A percentile compares a stretch with the other conserved stretches of the same genome.
These are phyloP conservation scores for Pleurostoma richardsiae DNA, from an alignment of 2,329 filamentous ascomycete species.

Conservation along the genomic window DNA sequence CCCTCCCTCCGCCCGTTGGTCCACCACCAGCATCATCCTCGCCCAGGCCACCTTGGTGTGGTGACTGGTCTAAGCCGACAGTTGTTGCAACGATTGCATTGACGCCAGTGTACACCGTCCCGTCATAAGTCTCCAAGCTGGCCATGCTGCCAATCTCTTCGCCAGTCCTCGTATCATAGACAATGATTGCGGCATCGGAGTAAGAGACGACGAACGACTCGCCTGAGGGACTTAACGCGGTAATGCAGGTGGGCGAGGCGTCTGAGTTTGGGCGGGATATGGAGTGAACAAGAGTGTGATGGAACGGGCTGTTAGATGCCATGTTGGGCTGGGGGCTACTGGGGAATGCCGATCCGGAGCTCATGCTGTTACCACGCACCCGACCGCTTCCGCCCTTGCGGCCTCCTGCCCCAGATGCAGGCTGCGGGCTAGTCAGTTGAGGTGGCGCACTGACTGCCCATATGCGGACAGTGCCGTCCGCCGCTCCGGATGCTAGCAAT, in stretches of 20 bases:
- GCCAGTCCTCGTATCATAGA: constrained; percentile 88
- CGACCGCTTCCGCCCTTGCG: constrained; percentile 56
- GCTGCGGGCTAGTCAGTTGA: constrained; percentile 75
- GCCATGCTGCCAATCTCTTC: constrained; percentile 93
- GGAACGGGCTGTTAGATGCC: constrained; percentile 80
- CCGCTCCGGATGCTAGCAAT: constrained; percentile 82
- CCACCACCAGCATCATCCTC: constrained; percentile 76
- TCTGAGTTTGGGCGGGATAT: constrained; percentile 65
- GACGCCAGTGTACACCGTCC: constrained; percentile 71
- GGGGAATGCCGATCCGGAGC: constrained; percentile 87
- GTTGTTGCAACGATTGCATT: constrained; percentile 90
- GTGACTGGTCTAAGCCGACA: constrained; percentile 71
- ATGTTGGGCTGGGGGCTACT: constrained; percentile 85
- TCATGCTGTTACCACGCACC: constrained; percentile 86
- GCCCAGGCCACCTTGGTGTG: constrained; percentile 50
- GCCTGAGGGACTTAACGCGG: constrained; percentile 75
- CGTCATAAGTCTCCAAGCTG: constrained; percentile 89
- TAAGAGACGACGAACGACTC: constrained; percentile 93
- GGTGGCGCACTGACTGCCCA: constrained; percentile 94
- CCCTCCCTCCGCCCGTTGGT: constrained; percentile 66
- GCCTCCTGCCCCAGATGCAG: constrained; percentile 53
- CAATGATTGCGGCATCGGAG: constrained; percentile 80
- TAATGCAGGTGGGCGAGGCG: constrained; percentile 85
- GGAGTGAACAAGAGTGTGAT: constrained; percentile 82
- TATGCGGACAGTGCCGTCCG: constrained; percentile 85